Percentiles rank a stretch among this genome's conserved stretches.
Conservation (phyloP, 1,139 yeast species). For the Scheffersomyces titani region DNA sequence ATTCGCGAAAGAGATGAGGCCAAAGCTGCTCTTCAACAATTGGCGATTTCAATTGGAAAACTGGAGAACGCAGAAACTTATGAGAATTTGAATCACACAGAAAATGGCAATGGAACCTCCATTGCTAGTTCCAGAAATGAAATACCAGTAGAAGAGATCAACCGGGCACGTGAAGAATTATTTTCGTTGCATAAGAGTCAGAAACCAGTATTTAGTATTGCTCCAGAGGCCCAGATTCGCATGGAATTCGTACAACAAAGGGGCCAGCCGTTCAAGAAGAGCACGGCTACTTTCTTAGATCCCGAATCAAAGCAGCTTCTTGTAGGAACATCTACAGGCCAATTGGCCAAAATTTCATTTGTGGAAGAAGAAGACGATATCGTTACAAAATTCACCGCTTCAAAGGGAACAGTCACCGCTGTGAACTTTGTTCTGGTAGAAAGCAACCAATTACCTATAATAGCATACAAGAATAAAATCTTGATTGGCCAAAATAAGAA, state of each 20-base stretch:
- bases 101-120: slow-evolving; percentile 2
- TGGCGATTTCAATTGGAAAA: slow-evolving; percentile 34
- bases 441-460: slow-evolving; percentile 15
- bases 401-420: slow-evolving; percentile 10
- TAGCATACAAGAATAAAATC: slow-evolving; percentile 18
- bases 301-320: slow-evolving; percentile 14
- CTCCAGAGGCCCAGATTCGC: slow-evolving; percentile 14
- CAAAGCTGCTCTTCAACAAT: slow-evolving; percentile 53
- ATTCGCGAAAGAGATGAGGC: slow-evolving; percentile 77
- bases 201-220: slow-evolving; percentile 35
- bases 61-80: slow-evolving; percentile 8
- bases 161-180: slow-evolving; percentile 36
- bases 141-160: slow-evolving; percentile 26
- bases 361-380: neutral
- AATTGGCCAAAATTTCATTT: slow-evolving; percentile 15
- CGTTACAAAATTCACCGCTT: neutral
- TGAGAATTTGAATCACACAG: slow-evolving; percentile 2
- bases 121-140: neutral
- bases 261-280: slow-evolving; percentile 17
- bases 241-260: slow-evolving; percentile 8
- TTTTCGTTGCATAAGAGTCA: slow-evolving; percentile 45
- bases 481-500: slow-evolving; percentile 14
- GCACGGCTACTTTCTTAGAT: slow-evolving; percentile 13
- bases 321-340: slow-evolving; percentile 24
- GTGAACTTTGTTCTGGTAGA: slow-evolving; percentile 14